A percentile compares a stretch with the other conserved stretches of the same genome.
phyloP scores from a whole-genome alignment of 2,329 filamentous ascomycete species.

The Epichloe typhina region DNA sequence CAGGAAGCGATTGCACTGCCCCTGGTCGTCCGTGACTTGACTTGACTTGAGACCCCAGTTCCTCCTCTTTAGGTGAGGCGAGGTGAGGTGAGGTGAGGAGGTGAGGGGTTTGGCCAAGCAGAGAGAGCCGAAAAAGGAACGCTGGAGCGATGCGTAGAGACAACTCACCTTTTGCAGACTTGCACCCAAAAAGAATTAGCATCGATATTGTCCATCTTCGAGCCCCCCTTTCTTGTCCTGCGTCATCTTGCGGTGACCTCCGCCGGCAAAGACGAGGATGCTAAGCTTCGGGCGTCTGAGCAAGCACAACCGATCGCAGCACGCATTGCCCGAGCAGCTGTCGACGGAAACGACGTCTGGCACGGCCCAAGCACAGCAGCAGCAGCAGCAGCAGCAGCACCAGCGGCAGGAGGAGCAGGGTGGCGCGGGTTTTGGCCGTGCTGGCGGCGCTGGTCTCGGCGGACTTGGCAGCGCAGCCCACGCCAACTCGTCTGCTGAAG shows the following conservation, averaged over 20 bases:
- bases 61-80: too few relatives aligned
- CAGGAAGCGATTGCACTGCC: neutral
- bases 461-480: constrained; percentile 7
- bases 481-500: constrained; percentile 18
- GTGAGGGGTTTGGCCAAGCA: constrained; percentile 1
- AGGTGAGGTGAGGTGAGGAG: too few relatives aligned
- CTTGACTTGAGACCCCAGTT: too few relatives aligned
- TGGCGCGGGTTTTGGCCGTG: neutral
- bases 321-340: constrained; percentile 35
- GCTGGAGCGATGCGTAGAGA: constrained; percentile 1
- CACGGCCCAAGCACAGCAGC: constrained; percentile 6
- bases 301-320: constrained; percentile 45
- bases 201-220: constrained; percentile 2
- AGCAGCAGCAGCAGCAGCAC: neutral
- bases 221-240: neutral
- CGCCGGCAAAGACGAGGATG: constrained; percentile 23
- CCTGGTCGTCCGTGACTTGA: neutral
- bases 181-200: constrained; percentile 2
- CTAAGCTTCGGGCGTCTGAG: constrained; percentile 40
- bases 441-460: neutral
- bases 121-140: constrained; percentile 2
- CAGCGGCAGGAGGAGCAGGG: neutral
- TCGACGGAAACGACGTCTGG: constrained; percentile 18
- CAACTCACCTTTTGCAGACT: constrained; percentile 7
- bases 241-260: neutral